A percentile compares a stretch with the other conserved stretches of the same genome.
phyloP scores from a whole-genome alignment of 352 stramenopile species.

The Phytophthora colocasiae region DNA sequence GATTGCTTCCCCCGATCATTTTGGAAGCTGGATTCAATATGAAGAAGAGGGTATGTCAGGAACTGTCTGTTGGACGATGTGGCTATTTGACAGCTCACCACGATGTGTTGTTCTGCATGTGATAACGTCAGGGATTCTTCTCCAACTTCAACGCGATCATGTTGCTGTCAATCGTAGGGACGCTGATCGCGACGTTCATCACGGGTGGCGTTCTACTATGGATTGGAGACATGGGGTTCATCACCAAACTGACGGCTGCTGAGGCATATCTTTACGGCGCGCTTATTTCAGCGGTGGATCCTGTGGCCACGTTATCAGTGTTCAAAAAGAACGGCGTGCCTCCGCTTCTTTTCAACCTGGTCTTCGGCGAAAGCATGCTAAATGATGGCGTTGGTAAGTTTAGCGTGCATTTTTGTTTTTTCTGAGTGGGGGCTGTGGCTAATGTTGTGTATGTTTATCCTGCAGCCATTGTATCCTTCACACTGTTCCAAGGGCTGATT shows the following conservation, averaged over 20 bases:
- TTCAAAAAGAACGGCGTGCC: constrained; percentile 93
- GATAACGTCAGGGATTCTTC: constrained; percentile 74
- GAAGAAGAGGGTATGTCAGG: constrained; percentile 78
- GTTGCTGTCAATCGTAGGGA: constrained; percentile 81
- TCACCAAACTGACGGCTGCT: constrained; percentile 85
- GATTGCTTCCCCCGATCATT: constrained; percentile 83
- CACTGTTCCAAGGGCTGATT: constrained; percentile 85
- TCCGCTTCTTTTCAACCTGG: constrained; percentile 94
- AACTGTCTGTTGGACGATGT: neutral
- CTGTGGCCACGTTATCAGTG: constrained; percentile 93
- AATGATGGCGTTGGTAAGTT: constrained; percentile 92
- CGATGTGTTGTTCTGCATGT: constrained; percentile 7
- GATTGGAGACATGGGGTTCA: constrained; percentile 70
- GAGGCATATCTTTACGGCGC: constrained; percentile 93
- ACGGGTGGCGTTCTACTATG: constrained; percentile 79
- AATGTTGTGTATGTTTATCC: constrained; percentile 1
- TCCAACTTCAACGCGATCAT: constrained; percentile 91
- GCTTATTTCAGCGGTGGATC: constrained; percentile 94
- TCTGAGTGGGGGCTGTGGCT: constrained; percentile 20
- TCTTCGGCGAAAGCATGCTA: constrained; percentile 96
- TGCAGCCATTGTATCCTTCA: constrained; percentile 85
- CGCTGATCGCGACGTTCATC: constrained; percentile 82
- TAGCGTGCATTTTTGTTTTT: constrained; percentile 22
- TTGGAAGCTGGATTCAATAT: constrained; percentile 89
- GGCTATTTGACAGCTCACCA: constrained; percentile 9